These are phyloP conservation scores for Cryphonectria carpinicola DNA, from an alignment of 2,329 filamentous ascomycete species.

Conservation along the genomic window DNA sequence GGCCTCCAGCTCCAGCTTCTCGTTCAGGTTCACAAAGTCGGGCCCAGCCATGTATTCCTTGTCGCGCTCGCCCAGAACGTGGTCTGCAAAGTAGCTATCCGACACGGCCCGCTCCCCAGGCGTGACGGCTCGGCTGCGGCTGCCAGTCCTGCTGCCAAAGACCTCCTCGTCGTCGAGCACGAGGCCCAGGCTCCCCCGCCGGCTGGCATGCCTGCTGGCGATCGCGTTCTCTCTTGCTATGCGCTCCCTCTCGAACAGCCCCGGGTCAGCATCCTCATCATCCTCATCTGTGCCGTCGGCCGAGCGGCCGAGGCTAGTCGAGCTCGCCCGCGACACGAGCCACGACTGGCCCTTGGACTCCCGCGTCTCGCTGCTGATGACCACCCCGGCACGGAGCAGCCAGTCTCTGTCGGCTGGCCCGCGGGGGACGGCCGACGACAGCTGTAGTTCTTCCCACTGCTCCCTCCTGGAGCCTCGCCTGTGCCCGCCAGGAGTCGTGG, in stretches of 20 bases:
- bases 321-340: constrained; percentile 68
- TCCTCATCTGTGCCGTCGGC: constrained; percentile 52
- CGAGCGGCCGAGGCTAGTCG: constrained; percentile 61
- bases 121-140: constrained; percentile 49
- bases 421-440: constrained; percentile 25
- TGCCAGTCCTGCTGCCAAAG: constrained; percentile 50
- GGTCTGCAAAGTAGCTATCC: constrained; percentile 43
- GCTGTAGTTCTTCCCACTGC: constrained; percentile 1
- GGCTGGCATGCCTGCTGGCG: constrained; percentile 51
- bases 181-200: constrained; percentile 49
- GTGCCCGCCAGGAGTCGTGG: constrained; percentile 29
- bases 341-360: constrained; percentile 72
- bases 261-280: constrained; percentile 26
- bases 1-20: constrained; percentile 61
- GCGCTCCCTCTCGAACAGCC: constrained; percentile 39
- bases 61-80: constrained; percentile 35
- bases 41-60: constrained; percentile 50
- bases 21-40: constrained; percentile 66
- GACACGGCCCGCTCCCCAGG: constrained; percentile 45
- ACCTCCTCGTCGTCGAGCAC: constrained; percentile 44
- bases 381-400: constrained; percentile 65
- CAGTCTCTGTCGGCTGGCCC: constrained; percentile 63
- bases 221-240: constrained; percentile 40
- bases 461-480: constrained; percentile 37
- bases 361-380: constrained; percentile 64